Base-by-base conservation (phyloP, 371 early-diverging fungal species). In the Chytridium lagenaria region DNA sequence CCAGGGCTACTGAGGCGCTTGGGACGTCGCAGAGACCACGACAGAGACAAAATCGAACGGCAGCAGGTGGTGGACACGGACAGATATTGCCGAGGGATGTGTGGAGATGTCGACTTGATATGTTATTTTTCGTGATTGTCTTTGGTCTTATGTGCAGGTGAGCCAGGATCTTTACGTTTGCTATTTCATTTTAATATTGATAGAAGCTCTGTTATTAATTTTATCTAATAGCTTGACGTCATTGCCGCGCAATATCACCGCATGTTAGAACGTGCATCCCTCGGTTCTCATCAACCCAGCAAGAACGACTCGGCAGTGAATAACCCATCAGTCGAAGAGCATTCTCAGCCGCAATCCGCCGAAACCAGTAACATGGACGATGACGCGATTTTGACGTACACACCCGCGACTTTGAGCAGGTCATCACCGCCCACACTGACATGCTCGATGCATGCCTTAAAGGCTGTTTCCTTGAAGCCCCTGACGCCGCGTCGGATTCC, bases 141-240 rank as follows among this genome's bases (percentile, higher is more conserved):
- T 92, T 33, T 93, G 93, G 93, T 82, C 83, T 19, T 92, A 93
- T 81, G 78, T 92, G 7, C 93, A 93, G 88, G 92, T 90, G n/a
- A 2, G 30, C n/a, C 33, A 7, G 44, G 12, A 19, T 12, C 19
- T 44, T 44, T 44, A 12, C 19, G 7, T 44, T 44, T 44, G 44
- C 19, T 7, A 12, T 44, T 44, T 44, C 19, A 12, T 44, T 44
- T 44, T 44, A 19, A 12, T 44, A 19, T 44, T 44, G 44, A 12
- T 44, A 19, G 7, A 12, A 12, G 44, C 44, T 44, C 19, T 44
- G 44, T 44, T 44, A 12, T 44, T 44, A 12, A 12, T 44, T n/a
- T n/a, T n/a, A 81, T 3, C 85, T 88, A 0, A 79, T 74, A 90
- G 91, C 87, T 84, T 80, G 90, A 92, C 77, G 88, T 92, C 0